phyloP scores from a whole-genome alignment of 2,329 filamentous ascomycete species.

The Periconia macrospinosa region DNA sequence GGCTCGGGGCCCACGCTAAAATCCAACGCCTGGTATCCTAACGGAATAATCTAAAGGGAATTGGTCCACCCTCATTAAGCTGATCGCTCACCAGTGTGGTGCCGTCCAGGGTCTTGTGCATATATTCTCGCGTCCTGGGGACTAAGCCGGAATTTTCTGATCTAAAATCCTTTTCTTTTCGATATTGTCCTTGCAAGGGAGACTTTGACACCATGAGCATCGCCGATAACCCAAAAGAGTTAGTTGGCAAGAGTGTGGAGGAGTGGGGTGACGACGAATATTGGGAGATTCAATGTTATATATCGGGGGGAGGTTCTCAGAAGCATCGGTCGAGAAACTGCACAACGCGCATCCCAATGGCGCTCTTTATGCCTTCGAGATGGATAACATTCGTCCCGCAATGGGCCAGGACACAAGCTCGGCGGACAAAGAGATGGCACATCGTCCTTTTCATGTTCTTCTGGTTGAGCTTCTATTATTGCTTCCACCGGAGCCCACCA shows the following conservation, averaged over 20 bases:
- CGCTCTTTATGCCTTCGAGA: not conserved
- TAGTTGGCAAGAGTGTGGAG: not conserved
- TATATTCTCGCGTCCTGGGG: not conserved
- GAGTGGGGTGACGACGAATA: not conserved
- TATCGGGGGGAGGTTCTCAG: not conserved
- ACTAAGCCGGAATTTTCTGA: no score
- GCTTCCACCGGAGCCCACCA: conserved; percentile 10
- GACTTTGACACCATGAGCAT: not conserved
- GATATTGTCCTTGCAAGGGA: not conserved
- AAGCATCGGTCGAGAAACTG: not conserved
- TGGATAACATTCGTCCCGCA: not conserved
- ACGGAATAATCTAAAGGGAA: not conserved
- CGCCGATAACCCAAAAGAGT: not conserved
- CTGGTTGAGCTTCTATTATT: not conserved
- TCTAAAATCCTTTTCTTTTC: no score
- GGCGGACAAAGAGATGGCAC: not conserved
- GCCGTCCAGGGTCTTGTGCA: not conserved
- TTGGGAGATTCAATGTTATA: not conserved
- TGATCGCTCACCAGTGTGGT: not conserved
- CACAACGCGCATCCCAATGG: not conserved
- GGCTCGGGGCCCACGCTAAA: not conserved
- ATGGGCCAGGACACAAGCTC: not conserved
- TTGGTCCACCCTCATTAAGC: not conserved
- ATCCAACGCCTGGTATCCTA: not conserved
- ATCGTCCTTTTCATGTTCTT: not conserved